Base-by-base conservation (phyloP, 2,329 filamentous ascomycete species). In the Davidsoniella australis region DNA sequence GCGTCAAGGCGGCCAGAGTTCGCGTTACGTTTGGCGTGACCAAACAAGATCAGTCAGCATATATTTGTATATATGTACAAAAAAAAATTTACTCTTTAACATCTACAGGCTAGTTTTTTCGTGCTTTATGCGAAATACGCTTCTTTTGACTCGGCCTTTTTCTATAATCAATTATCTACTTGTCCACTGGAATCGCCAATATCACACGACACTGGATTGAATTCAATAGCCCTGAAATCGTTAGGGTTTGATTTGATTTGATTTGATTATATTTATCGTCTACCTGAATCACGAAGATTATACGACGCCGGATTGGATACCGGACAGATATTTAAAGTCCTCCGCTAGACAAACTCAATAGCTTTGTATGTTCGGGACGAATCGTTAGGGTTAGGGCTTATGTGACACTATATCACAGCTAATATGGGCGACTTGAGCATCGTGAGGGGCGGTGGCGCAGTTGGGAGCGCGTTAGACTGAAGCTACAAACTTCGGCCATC, bases 381-480 rank as follows among this genome's bases (percentile, higher is more conserved):
- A n/a, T n/a, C n/a, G n/a, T n/a, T 4, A 4, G 16, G 39, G 9
- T 17, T 18, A 18, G 9, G 1, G 20, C 2, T 17, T 41, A 17
- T 41, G 10, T 2, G n/a, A 9, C 2, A 4, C n/a, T 9, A 16
- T 18, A 2, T 23, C 0, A 23, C 20, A 4, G 20, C 20, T 5
- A 23, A 5, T 5, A 23, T 23, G 20, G 5, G 5, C 4, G 4
- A 5, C 5, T 23, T 23, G 1, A 23, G 20, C 20, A 23, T 23
- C 5, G 20, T 23, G 5, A 5, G 50, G 45, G 50, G 50, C 45
- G 45, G 41, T 52, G 50, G 50, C 50, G 50, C 50, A 52, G 50
- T 52, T 52, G 50, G 45, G 50, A 52, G 50, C 50, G 50, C 50
- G 50, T 52, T 52, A 52, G 50, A 52, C 50, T 52, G 50, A 52